Evolutionary conservation across 2,329 filamentous ascomycete species (phyloP), one percentile per base, ranked within the genome.

Genomic region (Clarireedia hainanense): DNA sequence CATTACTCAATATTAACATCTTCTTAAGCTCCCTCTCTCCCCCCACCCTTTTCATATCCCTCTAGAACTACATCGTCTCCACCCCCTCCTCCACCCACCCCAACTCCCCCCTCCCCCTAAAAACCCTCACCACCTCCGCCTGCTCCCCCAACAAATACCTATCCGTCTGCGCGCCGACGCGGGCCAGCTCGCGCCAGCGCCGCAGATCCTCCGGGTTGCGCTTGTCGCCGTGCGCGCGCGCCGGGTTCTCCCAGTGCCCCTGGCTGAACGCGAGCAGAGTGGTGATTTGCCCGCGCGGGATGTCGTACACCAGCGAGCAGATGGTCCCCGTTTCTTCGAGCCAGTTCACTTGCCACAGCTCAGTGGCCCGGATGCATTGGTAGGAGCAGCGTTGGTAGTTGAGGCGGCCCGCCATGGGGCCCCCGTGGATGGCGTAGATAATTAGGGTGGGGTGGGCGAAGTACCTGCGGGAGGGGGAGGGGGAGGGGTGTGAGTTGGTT

Each of bases 171-270:
- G 61, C 72, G 5, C 79, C 80, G 2, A 80, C 65, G 45, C 70
- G 73, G 0, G 77, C 75, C 50, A 80, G 62, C 0, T 65, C 68
- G 52, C 74, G 74, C 80, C 79, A 83, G 15, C 78, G 67, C 54
- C 74, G 71, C 10, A 83, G 69, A 61, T 80, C 78, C 10, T 73
- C 66, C 1, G 66, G 61, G 20, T 80, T 77, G 10, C 79, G 69
- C 70, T 83, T 83, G 57, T 83, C 77, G 1, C 80, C 80, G 57
- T 80, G 74, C 0, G 80, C 80, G 1, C 73, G 72, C 45, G 73
- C 63, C 0, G 74, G 65, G 24, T 76, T 63, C 60, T 79, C 76
- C 80, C 80, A 83, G 58, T 83, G 80, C 0, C 76, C 79, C 62
- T 77, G 75, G 0, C 59, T 83, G n/a, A 51, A 83, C 0, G 71